These are phyloP conservation scores for Pleoardoris graminearum DNA, from an alignment of 2,329 filamentous ascomycete genomes.

Conservation along the genomic window DNA sequence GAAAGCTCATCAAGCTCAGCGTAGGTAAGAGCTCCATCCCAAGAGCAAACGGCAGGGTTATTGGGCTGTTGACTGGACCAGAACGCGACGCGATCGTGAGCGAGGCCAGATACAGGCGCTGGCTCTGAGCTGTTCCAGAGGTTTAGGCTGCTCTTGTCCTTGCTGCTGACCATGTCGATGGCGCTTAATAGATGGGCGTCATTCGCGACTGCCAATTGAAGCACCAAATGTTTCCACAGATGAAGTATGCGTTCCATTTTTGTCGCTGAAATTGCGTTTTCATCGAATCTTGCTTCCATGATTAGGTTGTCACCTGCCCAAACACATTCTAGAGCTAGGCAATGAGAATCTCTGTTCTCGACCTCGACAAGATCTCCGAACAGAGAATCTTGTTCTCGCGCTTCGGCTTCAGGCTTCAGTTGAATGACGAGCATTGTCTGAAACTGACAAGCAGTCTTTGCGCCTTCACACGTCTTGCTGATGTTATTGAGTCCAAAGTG, in stretches of 20 bases:
- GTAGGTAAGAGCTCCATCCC: slow-evolving; percentile 14
- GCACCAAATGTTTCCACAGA: slow-evolving; percentile 12
- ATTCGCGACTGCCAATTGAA: slow-evolving; percentile 11
- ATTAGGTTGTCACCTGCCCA: slow-evolving; percentile 2
- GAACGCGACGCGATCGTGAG: slow-evolving; percentile 11
- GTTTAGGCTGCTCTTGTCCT: slow-evolving; percentile 8
- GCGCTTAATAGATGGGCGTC: slow-evolving; percentile 3
- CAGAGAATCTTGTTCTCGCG: too few relatives aligned
- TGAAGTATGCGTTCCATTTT: slow-evolving; percentile 10
- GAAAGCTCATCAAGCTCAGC: slow-evolving; percentile 10
- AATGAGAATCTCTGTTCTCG: too few relatives aligned
- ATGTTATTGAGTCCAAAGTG: too few relatives aligned
- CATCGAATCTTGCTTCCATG: slow-evolving; percentile 7
- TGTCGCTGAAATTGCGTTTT: neutral
- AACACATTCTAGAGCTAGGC: neutral
- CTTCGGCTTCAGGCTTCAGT: too few relatives aligned
- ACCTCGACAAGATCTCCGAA: too few relatives aligned
- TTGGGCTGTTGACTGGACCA: slow-evolving; percentile 8
- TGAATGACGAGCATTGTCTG: too few relatives aligned
- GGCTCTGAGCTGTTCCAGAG: slow-evolving; percentile 5
- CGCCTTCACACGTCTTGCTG: too few relatives aligned
- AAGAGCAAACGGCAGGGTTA: neutral
- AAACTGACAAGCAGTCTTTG: too few relatives aligned
- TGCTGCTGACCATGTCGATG: slow-evolving; percentile 11
- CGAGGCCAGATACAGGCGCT: neutral